These are phyloP conservation scores for Mortierella sp. DNA, from an alignment of 371 early-diverging fungal genomes.

Conservation along the genomic window DNA sequence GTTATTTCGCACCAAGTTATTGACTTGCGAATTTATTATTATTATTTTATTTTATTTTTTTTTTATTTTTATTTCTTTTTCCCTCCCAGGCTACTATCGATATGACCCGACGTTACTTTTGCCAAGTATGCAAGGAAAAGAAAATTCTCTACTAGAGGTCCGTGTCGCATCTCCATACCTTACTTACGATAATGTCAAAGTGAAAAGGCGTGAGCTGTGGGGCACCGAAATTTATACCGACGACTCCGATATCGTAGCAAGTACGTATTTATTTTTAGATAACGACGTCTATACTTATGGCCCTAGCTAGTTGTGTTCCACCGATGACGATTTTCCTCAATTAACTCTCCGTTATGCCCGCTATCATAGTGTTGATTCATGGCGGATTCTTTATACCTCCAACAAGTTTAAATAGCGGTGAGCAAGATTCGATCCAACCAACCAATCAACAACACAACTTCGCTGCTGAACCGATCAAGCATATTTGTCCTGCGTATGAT, in stretches of 20 bases:
- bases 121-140: conserved; percentile 62
- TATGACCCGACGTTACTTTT: conserved; percentile 64
- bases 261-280: conserved; percentile 57
- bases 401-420: conserved; percentile 13
- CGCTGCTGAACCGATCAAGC: conserved; percentile 26
- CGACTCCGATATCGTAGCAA: conserved; percentile 89
- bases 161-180: conserved; percentile 68
- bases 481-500: conserved; percentile 64
- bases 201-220: conserved; percentile 80
- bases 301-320: neutral
- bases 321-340: neutral
- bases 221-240: conserved; percentile 91
- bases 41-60: too few species aligned
- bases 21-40: too few species aligned
- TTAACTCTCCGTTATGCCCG: neutral
- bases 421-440: conserved; percentile 36
- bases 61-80: conserved; percentile 1
- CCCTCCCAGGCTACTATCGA: conserved; percentile 59
- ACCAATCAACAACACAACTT: conserved; percentile 55
- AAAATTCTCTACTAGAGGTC: conserved; percentile 70
- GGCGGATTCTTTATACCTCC: conserved; percentile 63
- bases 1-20: neutral
- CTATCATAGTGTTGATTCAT: conserved; percentile 65
- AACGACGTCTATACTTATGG: neutral
- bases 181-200: conserved; percentile 65